Evolutionary conservation across 305 asterid genomes (phyloP), one percentile per base, ranked within the genome.

Genomic region (Solanum aculeatissimum): DNA sequence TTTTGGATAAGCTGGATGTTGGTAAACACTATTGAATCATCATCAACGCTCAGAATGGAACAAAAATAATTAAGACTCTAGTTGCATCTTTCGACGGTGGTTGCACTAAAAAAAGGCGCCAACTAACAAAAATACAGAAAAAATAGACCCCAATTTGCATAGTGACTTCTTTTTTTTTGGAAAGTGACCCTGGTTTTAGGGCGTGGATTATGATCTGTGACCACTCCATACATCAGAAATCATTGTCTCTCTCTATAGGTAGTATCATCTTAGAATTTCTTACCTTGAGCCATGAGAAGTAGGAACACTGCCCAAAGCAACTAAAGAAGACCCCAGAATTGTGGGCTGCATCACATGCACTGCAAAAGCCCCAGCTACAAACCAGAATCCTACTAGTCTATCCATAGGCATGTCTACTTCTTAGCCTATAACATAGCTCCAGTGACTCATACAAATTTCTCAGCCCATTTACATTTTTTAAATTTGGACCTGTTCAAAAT

Each of bases 261-360:
- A 43, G 47, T 63, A 19, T 23, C 16, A 63, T 63, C 71, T 40
- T 32, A 66, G 6, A 4, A 68, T 35, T 15, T 72, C 57, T 42
- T 43, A 43, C 80, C 13, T 71, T 71, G 55, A 71, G 80, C 80
- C 55, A 1, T n/a, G 80, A 71, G 53, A 27, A 23, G 54, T 35
- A 29, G 83, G 85, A 86, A 71, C 87, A 86, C 85, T 84, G 83
- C 89, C 85, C 83, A 84, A 86, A 51, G 74, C 77, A 47, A 45
- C 5, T n/a, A n/a, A n/a, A 25, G 25, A 45, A 23, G 42, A 45
- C 62, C 25, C 62, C 43, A 49, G 27, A 49, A 75, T 75, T 47
- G 43, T 72, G 80, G 80, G 57, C 80, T 72, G 80, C 55, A 72
- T 51, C 80, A 72, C 80, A 72, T 14, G 16, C 38, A 75, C 42